Evolutionary conservation across 106 monocot genomes (phyloP).

Genomic region (Xerophyta viscosa): DNA sequence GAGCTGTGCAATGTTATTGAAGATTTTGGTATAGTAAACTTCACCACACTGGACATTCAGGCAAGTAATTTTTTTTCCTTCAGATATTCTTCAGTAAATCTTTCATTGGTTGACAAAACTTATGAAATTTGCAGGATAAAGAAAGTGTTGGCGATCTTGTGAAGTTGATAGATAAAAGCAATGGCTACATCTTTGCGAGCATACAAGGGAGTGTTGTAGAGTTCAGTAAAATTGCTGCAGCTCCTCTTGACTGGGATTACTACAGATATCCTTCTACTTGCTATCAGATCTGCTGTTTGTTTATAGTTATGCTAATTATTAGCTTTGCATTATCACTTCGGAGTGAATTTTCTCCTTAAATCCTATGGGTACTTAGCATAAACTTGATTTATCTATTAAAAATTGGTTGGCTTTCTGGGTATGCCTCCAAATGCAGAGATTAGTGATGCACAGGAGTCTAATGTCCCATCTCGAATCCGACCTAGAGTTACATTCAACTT

Average conservation of each 20-base stretch:
- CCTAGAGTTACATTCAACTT: too few species aligned
- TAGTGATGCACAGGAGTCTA: too few species aligned
- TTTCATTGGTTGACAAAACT: conserved; percentile 1
- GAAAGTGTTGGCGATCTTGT: conserved; percentile 97
- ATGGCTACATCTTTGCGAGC: conserved; percentile 87
- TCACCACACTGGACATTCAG: conserved; percentile 91
- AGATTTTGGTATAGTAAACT: conserved; percentile 74
- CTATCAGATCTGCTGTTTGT: background rate
- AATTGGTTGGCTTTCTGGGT: too few species aligned
- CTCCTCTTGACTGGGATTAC: conserved; percentile 90
- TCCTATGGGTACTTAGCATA: too few species aligned
- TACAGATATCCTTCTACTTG: conserved; percentile 83
- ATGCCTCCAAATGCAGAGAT: too few species aligned
- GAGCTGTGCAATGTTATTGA: conserved; percentile 79
- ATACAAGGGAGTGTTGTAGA: conserved; percentile 81
- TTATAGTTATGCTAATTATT: background rate
- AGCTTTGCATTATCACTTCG: too few species aligned
- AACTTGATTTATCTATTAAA: too few species aligned
- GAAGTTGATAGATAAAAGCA: conserved; percentile 94
- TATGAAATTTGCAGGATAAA: conserved; percentile 69
- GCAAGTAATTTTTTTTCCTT: conserved; percentile 14
- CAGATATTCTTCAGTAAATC: background rate
- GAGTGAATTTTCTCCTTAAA: too few species aligned
- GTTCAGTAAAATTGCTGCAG: conserved; percentile 92
- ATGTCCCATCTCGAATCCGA: too few species aligned